A percentile compares a stretch with the other conserved stretches of the same genome.
These are phyloP conservation scores for Vitis hybrid DNA, from an alignment of 177 flowering plant species.

Conservation along the genomic window DNA sequence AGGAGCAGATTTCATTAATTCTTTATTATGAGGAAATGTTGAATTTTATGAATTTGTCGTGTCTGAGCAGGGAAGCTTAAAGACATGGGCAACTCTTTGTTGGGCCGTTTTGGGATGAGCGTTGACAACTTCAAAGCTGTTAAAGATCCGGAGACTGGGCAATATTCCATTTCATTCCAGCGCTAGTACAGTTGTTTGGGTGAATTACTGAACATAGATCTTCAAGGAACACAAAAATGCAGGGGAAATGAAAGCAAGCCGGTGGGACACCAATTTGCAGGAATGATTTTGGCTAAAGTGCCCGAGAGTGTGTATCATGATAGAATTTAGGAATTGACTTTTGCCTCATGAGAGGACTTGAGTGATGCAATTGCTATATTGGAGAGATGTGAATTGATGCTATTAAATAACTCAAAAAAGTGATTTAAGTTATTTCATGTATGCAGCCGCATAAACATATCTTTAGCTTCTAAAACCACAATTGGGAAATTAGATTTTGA, in stretches of 20 bases:
- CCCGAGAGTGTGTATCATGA: not conserved
- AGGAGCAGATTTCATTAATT: too few relatives aligned
- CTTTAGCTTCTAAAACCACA: too few relatives aligned
- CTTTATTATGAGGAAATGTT: too few relatives aligned
- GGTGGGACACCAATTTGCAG: not conserved
- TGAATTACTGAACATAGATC: not conserved
- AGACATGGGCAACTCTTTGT: conserved; percentile 84
- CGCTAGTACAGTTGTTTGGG: conserved; percentile 24
- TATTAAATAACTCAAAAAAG: too few relatives aligned
- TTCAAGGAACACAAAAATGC: not conserved
- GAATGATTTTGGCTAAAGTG: not conserved
- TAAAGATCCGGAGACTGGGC: conserved; percentile 93
- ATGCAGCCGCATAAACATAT: too few relatives aligned
- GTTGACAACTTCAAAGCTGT: conserved; percentile 95
- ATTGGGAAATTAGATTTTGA: too few relatives aligned
- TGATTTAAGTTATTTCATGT: too few relatives aligned
- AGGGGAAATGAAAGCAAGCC: not conserved
- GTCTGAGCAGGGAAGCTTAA: conserved; percentile 79
- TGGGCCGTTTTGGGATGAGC: conserved; percentile 97
- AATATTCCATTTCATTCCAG: conserved; percentile 84
- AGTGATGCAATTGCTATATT: too few relatives aligned
- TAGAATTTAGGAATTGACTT: too few relatives aligned
- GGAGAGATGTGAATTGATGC: too few relatives aligned
- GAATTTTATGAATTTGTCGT: not conserved
- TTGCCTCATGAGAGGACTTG: not conserved